Evolutionary conservation across 257 asterid species (phyloP), one percentile per base, ranked within the genome.

Genomic region (Striga asiatica): DNA sequence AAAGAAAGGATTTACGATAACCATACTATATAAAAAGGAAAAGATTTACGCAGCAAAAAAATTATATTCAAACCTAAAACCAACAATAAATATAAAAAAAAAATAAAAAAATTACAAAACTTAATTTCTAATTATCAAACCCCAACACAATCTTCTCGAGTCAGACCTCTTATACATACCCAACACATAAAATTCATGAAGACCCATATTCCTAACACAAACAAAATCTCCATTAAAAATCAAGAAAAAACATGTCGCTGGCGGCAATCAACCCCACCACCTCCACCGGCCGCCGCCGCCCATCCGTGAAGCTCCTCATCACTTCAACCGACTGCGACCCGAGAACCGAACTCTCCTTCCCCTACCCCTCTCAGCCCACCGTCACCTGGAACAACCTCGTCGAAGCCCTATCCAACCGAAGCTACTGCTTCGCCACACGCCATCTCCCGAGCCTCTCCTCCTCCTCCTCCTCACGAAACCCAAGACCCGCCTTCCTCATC

Each of bases 251-350:
- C n/a, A n/a, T n/a, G n/a, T n/a, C n/a, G n/a, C n/a, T n/a, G n/a
- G n/a, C n/a, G n/a, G n/a, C n/a, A n/a, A n/a, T n/a, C n/a, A n/a
- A n/a, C n/a, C n/a, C n/a, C n/a, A n/a, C n/a, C n/a, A n/a, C n/a
- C n/a, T n/a, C n/a, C 12, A 21, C 31, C 38, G 35, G 50, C 37
- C 20, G 58, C 13, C 25, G 6, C 14, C 16, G 13, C 12, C 9
- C 24, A 38, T 8, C 45, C 31, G 27, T 32, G 3, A 59, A 46
- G 23, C 65, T 59, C 39, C 34, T 59, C 12, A 20, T 59, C 35
- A 31, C 13, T 20, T 59, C 65, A 31, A 2, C 13, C 0, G 56
- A 59, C 48, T 31, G 48, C 34, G 55, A 59, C 11, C 65, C 65
- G 3, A 59, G 13, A 11, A 22, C 48, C 16, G 65, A 59, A 56